Percentiles rank a stretch among this genome's conserved stretches.
Conservation (phyloP, 2,329 filamentous ascomycete genomes). For the Botrytis aclada region DNA sequence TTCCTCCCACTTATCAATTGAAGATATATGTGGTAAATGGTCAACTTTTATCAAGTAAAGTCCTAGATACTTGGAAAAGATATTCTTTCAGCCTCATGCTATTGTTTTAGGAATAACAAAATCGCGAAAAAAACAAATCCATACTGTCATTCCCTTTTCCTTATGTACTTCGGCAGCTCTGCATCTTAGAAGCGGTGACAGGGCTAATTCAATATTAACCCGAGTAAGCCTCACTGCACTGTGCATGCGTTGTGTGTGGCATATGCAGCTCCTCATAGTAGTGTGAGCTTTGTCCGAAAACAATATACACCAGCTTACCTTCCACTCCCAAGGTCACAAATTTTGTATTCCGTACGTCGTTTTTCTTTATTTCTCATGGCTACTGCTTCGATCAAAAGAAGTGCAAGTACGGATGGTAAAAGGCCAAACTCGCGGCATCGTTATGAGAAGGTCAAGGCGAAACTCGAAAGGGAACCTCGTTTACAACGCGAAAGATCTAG, state of each 20-base stretch:
- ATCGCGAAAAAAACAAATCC: background rate
- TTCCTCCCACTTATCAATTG: background rate
- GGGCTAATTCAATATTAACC: slow-evolving; percentile 21
- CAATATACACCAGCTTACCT: slow-evolving; percentile 18
- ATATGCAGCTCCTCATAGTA: slow-evolving; percentile 18
- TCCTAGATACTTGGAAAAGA: slow-evolving; percentile 5
- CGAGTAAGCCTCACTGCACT: slow-evolving; percentile 21
- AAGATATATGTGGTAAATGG: slow-evolving; percentile 1
- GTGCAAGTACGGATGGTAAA: slow-evolving; percentile 17
- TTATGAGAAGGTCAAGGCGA: slow-evolving; percentile 12
- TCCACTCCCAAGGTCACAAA: slow-evolving; percentile 16
- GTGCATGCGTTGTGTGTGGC: slow-evolving; percentile 15
- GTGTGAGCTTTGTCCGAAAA: slow-evolving; percentile 15
- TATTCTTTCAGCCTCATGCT: slow-evolving; percentile 17
- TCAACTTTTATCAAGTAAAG: slow-evolving; percentile 7
- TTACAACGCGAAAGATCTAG: background rate
- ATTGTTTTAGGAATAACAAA: slow-evolving; percentile 3
- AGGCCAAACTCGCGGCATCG: slow-evolving; percentile 13
- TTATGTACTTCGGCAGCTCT: slow-evolving; percentile 15
- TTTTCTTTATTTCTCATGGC: slow-evolving; percentile 18
- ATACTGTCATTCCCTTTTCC: background rate
- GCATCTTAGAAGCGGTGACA: slow-evolving; percentile 18
- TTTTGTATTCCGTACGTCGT: slow-evolving; percentile 4
- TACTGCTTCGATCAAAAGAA: slow-evolving; percentile 12
- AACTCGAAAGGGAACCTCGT: slow-evolving; percentile 9